Evolutionary conservation across 768 basidiomycete genomes (phyloP), one percentile per base, ranked within the genome.

Genomic region (Cystofilobasidium ferigula): DNA sequence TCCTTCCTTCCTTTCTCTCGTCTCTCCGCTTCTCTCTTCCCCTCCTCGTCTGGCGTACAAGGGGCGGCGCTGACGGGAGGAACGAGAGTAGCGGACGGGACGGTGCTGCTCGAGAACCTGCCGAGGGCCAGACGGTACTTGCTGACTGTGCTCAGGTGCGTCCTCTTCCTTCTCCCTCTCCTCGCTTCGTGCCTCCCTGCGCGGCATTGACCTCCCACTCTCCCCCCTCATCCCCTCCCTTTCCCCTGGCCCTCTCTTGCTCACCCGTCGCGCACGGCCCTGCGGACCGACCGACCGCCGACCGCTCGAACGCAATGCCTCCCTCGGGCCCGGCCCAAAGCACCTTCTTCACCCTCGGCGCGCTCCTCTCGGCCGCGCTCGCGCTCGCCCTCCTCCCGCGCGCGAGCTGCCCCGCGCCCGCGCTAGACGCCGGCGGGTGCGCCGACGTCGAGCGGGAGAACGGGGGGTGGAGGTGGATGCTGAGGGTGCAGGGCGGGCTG

Each of bases 71-170:
- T n/a, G n/a, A n/a, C n/a, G n/a, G n/a, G n/a, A n/a, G n/a, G n/a
- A n/a, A n/a, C n/a, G n/a, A 51, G n/a, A 3, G 30, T 28, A 54
- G 51, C 48, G 14, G 64, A 66, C 32, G 64, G 64, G 4, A 61
- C 65, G 16, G 69, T 68, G 0, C 81, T 91, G 28, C 80, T 91
- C 12, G 94, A 99, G 72, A 91, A 95, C 71, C 85, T 97, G 79
- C 94, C 94, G 2, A 84, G 86, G 69, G 83, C 83, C n/a, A 90
- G 92, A 69, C 85, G 91, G 71, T 91, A 94, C 74, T 82, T 98
- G 35, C n/a, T 60, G 35, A 40, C 36, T 10, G 43, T 60, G 9
- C 26, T 60, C 18, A 26, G 24, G 28, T 28, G 8, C 9, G 38
- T 40, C 16, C 38, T 40, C 9, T 40, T 8, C 9, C 9, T 16